A percentile compares a stretch with the other conserved stretches of the same genome.
These are phyloP conservation scores for Phaffia rhodozyma DNA, from an alignment of 1,284 basidiomycete species.

Conservation along the genomic window DNA sequence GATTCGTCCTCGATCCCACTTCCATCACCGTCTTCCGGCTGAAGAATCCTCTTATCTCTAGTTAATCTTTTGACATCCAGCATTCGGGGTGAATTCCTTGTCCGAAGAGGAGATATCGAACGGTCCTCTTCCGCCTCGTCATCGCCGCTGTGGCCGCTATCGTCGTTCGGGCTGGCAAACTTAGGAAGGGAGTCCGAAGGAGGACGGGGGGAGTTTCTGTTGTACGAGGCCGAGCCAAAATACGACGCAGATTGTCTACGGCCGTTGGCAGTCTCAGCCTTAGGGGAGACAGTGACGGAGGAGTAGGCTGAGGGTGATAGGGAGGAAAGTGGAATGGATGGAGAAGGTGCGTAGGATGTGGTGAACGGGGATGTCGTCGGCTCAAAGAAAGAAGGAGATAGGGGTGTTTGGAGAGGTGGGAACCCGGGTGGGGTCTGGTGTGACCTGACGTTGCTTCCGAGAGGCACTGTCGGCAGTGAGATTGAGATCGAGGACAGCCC, in stretches of 20 bases:
- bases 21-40: constrained; percentile 8
- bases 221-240: too few relatives aligned
- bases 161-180: neutral
- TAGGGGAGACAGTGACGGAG: too few relatives aligned
- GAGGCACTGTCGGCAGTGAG: neutral
- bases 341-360: neutral
- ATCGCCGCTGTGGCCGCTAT: neutral
- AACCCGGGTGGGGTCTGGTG: too few relatives aligned
- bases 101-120: neutral
- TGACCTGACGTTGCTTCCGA: neutral
- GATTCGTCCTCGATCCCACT: constrained; percentile 17
- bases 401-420: neutral
- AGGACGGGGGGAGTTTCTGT: neutral
- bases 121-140: neutral
- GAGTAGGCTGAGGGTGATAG: neutral
- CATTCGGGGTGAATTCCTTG: neutral
- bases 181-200: neutral
- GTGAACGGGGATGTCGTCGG: neutral
- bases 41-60: neutral
- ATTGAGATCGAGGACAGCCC: constrained; percentile 12
- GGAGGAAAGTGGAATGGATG: neutral
- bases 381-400: neutral
- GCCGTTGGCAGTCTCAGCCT: too few relatives aligned
- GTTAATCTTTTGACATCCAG: neutral
- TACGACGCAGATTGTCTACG: too few relatives aligned